Evolutionary conservation across 2,329 filamentous ascomycete species (phyloP).

Genomic region (Xylariaceae sp.): DNA sequence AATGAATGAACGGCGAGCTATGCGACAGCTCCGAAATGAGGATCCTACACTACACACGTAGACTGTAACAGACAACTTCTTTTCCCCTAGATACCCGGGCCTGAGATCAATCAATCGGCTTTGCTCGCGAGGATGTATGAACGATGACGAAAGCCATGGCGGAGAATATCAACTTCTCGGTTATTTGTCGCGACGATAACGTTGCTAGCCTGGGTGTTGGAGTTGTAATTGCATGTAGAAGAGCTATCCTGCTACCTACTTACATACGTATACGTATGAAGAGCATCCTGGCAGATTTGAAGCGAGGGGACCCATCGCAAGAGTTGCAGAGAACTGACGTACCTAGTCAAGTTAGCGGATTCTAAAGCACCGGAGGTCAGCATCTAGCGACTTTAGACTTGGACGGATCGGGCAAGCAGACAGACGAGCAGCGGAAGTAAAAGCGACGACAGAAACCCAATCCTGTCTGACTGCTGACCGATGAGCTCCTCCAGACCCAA

Average conservation of each 20-base stretch:
- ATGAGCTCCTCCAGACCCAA: not conserved
- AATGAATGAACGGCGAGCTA: constrained; percentile 14
- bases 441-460: not conserved
- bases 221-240: no score
- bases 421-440: constrained; percentile 20
- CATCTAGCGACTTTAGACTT: constrained; percentile 23
- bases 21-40: constrained; percentile 11
- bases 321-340: constrained; percentile 22
- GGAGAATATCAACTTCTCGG: constrained; percentile 6
- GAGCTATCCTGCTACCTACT: no score
- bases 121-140: constrained; percentile 2
- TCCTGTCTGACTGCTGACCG: not conserved
- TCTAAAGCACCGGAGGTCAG: constrained; percentile 24
- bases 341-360: constrained; percentile 15
- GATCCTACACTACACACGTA: constrained; percentile 10
- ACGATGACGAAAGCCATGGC: constrained; percentile 17
- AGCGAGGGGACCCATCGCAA: constrained; percentile 17
- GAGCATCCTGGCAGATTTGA: constrained; percentile 9
- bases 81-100: constrained; percentile 4
- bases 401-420: constrained; percentile 27
- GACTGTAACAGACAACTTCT: constrained; percentile 11
- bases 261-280: no score
- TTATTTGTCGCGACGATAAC: not conserved
- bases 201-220: no score
- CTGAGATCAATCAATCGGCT: constrained; percentile 7